Conservation (phyloP, 768 basidiomycete species). For the Holtermannia corniformis region DNA sequence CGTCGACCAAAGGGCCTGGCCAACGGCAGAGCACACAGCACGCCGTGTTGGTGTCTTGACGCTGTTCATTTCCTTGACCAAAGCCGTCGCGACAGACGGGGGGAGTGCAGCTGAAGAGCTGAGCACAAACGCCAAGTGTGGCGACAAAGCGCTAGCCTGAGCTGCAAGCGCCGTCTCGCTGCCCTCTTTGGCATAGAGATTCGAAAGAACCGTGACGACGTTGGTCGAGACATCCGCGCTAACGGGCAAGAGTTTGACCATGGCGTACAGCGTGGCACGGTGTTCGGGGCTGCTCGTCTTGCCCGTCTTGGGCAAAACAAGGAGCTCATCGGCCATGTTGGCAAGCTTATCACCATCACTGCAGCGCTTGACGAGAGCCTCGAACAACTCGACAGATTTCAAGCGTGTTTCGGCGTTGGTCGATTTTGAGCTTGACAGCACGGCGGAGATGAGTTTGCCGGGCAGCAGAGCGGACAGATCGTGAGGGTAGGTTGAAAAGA, state of each 20-base stretch:
- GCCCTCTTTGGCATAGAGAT: conserved; percentile 61
- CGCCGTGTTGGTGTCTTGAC: conserved; percentile 55
- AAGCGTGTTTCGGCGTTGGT: conserved; percentile 55
- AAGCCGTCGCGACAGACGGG: conserved; percentile 45
- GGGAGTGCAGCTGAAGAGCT: conserved; percentile 45
- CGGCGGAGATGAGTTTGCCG: conserved; percentile 48
- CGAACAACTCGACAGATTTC: conserved; percentile 54
- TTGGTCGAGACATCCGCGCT: conserved; percentile 49
- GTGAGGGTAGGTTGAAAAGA: conserved; percentile 52
- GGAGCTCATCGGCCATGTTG: conserved; percentile 54
- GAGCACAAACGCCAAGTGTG: conserved; percentile 56
- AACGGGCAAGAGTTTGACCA: conserved; percentile 54
- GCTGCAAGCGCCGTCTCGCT: conserved; percentile 57
- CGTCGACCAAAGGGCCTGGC: conserved; percentile 50
- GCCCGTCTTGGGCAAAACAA: conserved; percentile 65
- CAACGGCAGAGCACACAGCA: conserved; percentile 57
- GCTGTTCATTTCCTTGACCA: conserved; percentile 64
- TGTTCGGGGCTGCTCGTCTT: conserved; percentile 86
- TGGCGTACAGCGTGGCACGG: conserved; percentile 65
- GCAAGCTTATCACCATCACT: conserved; percentile 43
- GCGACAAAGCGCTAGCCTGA: conserved; percentile 51
- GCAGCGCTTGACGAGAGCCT: conserved; percentile 36
- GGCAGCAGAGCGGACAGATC: conserved; percentile 56
- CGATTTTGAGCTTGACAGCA: conserved; percentile 46
- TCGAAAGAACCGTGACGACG: conserved; percentile 44